Percentiles rank a stretch among this genome's conserved stretches.
phyloP scores from a whole-genome alignment of 1,284 basidiomycete genomes.

The Blastosporella zonata region DNA sequence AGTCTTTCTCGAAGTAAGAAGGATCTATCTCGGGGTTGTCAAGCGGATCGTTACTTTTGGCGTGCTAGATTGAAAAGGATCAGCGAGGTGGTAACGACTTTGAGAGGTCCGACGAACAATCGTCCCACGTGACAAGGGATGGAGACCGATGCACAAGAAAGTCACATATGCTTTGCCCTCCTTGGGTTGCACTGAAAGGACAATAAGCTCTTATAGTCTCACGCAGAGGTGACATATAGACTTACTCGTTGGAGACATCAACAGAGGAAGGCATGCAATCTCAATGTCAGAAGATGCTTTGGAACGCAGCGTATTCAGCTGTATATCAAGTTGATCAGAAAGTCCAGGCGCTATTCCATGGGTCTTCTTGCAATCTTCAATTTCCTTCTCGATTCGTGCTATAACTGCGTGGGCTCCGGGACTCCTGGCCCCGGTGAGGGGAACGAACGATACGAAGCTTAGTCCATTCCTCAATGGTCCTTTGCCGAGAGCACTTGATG shows the following conservation, averaged over 20 bases:
- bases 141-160: slow-evolving; percentile 11
- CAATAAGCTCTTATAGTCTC: too few relatives aligned
- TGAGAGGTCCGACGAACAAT: slow-evolving; percentile 12
- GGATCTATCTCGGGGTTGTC: slow-evolving; percentile 29
- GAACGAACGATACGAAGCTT: slow-evolving; percentile 7
- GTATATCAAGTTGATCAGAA: slow-evolving; percentile 18
- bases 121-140: slow-evolving; percentile 19
- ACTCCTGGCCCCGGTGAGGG: not conserved
- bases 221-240: too few relatives aligned
- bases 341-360: slow-evolving; percentile 9
- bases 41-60: slow-evolving; percentile 21
- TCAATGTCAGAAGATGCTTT: slow-evolving; percentile 16
- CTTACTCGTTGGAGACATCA: too few relatives aligned
- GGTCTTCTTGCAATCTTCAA: slow-evolving; percentile 8
- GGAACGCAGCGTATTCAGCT: slow-evolving; percentile 12
- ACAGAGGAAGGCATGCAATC: too few relatives aligned
- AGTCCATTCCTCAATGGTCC: slow-evolving; percentile 7
- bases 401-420: not conserved
- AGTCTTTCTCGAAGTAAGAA: slow-evolving; percentile 27
- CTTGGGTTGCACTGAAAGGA: too few relatives aligned
- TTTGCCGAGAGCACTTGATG: slow-evolving; percentile 5
- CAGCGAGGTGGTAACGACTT: not conserved
- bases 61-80: slow-evolving; percentile 20
- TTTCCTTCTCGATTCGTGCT: slow-evolving; percentile 7
- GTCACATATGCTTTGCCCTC: too few relatives aligned